A percentile compares a stretch with the other conserved stretches of the same genome.
phyloP scores from a whole-genome alignment of 352 stramenopile species.

The Pythium dissotocum region DNA sequence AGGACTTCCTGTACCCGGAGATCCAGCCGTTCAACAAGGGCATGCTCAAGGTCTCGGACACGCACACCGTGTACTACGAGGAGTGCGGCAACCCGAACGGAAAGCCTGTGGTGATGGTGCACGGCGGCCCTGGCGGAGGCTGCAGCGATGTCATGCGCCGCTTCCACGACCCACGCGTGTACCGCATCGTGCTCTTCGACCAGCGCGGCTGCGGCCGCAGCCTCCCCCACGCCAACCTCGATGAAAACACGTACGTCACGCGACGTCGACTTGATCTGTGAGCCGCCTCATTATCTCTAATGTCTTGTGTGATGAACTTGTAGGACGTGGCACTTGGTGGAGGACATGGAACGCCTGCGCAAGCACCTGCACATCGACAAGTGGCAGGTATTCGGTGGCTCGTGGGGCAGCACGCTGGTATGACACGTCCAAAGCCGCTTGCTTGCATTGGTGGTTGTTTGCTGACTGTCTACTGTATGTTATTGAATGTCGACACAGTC shows the following conservation, averaged over 20 bases:
- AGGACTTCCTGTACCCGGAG: slow-evolving; percentile 81
- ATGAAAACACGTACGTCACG: slow-evolving; percentile 80
- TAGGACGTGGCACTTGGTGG: slow-evolving; percentile 88
- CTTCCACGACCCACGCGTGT: slow-evolving; percentile 92
- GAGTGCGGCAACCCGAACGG: slow-evolving; percentile 85
- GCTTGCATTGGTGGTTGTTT: no score
- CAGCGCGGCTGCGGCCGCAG: slow-evolving; percentile 91
- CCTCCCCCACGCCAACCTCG: slow-evolving; percentile 80
- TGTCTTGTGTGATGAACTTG: not conserved
- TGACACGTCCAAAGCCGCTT: not conserved
- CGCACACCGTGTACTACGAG: slow-evolving; percentile 92
- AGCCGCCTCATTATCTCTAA: not conserved
- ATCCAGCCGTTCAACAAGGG: slow-evolving; percentile 85
- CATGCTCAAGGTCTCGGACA: slow-evolving; percentile 75
- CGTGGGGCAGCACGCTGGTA: slow-evolving; percentile 93
- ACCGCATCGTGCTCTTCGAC: slow-evolving; percentile 93
- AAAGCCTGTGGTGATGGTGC: slow-evolving; percentile 93
- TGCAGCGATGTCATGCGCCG: slow-evolving; percentile 88
- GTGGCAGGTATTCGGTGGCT: slow-evolving; percentile 95
- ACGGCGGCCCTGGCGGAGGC: slow-evolving; percentile 91
- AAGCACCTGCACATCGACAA: slow-evolving; percentile 84
- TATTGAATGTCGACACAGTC: slow-evolving; percentile 34
- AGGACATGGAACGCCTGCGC: slow-evolving; percentile 93
- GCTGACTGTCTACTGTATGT: not conserved
- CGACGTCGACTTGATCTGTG: slow-evolving; percentile 1